A percentile compares a stretch with the other conserved stretches of the same genome.
Evolutionary conservation across 1,284 basidiomycete genomes (phyloP).

Genomic region (Earliella scabrosa): DNA sequence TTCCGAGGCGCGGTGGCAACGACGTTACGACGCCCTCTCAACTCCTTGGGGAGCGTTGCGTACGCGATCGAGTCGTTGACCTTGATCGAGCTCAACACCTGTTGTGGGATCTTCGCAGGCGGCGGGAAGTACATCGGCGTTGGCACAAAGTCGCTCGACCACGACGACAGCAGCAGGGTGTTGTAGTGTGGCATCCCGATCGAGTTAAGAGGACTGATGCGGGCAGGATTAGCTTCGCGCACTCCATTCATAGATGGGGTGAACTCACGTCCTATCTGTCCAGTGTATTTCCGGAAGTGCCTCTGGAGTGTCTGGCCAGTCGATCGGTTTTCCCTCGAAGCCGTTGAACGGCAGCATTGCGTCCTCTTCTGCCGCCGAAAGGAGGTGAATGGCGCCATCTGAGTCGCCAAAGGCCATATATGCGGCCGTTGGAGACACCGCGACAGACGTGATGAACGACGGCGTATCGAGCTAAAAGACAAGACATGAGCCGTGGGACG

Average conservation of each 20-base stretch:
- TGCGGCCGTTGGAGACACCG: constrained; percentile 85
- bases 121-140: constrained; percentile 56
- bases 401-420: constrained; percentile 94
- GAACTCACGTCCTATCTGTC: constrained; percentile 77
- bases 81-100: constrained; percentile 80
- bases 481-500: too few species aligned
- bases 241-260: neutral
- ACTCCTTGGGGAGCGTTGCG: constrained; percentile 82
- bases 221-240: constrained; percentile 7
- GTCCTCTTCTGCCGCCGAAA: constrained; percentile 77
- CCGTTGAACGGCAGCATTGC: constrained; percentile 82
- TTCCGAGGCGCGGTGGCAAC: constrained; percentile 54
- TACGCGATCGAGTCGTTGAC: constrained; percentile 90
- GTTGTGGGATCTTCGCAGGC: constrained; percentile 78
- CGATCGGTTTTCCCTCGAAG: constrained; percentile 82
- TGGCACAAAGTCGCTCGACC: constrained; percentile 61
- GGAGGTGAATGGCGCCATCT: constrained; percentile 84
- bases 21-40: constrained; percentile 84
- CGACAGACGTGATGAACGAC: constrained; percentile 82
- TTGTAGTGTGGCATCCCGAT: constrained; percentile 93
- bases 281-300: constrained; percentile 77
- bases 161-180: constrained; percentile 79
- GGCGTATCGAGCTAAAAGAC: constrained; percentile 59
- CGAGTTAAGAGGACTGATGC: constrained; percentile 78
- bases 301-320: constrained; percentile 83